Conservation (phyloP, 2,329 filamentous ascomycete genomes). For the Aspergillaceae sp. region DNA sequence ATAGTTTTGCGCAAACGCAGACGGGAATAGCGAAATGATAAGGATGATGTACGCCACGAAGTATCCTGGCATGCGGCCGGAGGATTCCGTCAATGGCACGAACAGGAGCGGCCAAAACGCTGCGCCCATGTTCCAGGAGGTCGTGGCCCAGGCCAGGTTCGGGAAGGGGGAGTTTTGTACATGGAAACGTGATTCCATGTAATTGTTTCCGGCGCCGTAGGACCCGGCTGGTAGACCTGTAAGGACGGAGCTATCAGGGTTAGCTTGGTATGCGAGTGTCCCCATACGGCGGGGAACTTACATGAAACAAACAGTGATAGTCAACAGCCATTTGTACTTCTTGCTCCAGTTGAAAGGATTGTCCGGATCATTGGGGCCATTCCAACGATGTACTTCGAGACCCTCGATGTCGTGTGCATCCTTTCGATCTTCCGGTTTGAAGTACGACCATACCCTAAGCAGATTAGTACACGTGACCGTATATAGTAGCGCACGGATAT, state of each 20-base stretch:
- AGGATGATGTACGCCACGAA: slow-evolving; percentile 35
- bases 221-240: slow-evolving; percentile 35
- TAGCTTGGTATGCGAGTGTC: not conserved
- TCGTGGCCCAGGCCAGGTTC: slow-evolving; percentile 27
- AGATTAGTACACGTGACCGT: not conserved
- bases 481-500: not conserved
- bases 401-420: slow-evolving; percentile 11
- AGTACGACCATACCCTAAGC: not conserved
- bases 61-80: slow-evolving; percentile 38
- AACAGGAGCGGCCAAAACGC: slow-evolving; percentile 31
- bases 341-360: slow-evolving; percentile 35
- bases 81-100: slow-evolving; percentile 32
- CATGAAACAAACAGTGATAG: slow-evolving; percentile 37
- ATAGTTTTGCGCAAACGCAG: slow-evolving; percentile 38
- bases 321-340: slow-evolving; percentile 35
- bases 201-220: slow-evolving; percentile 28
- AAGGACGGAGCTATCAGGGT: slow-evolving; percentile 26
- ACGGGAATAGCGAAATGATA: slow-evolving; percentile 35
- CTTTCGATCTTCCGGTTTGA: not conserved
- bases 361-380: slow-evolving; percentile 21
- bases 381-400: slow-evolving; percentile 23
- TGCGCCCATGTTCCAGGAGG: slow-evolving; percentile 32
- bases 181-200: slow-evolving; percentile 23
- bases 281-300: slow-evolving; percentile 3
- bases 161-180: slow-evolving; percentile 28